Conservation (phyloP, 202 grass and related monocot species). For the Carex arenaria region DNA sequence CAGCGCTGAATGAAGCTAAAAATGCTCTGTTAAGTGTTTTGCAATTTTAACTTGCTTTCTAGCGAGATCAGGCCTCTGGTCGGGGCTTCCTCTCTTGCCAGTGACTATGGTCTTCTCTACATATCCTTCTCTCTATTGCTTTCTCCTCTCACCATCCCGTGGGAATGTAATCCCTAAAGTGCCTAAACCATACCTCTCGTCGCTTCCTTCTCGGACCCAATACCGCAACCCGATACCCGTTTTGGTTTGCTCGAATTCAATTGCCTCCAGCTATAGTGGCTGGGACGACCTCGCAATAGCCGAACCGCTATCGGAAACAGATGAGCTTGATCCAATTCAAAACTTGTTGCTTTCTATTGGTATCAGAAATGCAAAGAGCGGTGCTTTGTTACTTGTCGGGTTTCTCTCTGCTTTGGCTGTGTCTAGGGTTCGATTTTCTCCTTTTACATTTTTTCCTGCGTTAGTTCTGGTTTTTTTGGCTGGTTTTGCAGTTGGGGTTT, state of each 20-base stretch:
- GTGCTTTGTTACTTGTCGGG: slow-evolving; percentile 33
- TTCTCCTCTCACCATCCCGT: slow-evolving; percentile 35
- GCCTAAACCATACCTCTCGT: neutral
- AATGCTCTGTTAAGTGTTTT: too few species aligned
- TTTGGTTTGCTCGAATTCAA: slow-evolving; percentile 24
- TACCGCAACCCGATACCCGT: neutral
- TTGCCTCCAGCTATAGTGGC: slow-evolving; percentile 31
- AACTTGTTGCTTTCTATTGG: slow-evolving; percentile 29
- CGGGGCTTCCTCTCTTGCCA: neutral
- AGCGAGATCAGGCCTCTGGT: slow-evolving; percentile 3
- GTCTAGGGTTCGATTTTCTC: slow-evolving; percentile 33
- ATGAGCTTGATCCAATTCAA: slow-evolving; percentile 17
- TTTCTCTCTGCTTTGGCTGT: slow-evolving; percentile 38
- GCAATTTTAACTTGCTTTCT: neutral
- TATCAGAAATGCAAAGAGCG: slow-evolving; percentile 25
- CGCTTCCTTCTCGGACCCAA: slow-evolving; percentile 29
- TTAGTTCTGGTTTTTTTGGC: slow-evolving; percentile 32
- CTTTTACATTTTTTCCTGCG: slow-evolving; percentile 27
- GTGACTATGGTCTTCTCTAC: slow-evolving; percentile 18
- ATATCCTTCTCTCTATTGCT: slow-evolving; percentile 27
- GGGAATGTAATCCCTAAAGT: slow-evolving; percentile 24
- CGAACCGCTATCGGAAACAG: neutral
- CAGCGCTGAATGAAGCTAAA: too few species aligned
- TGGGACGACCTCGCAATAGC: slow-evolving; percentile 35
- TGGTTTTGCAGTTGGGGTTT: slow-evolving; percentile 33